These are phyloP conservation scores for Fallopia convolvulus DNA, from an alignment of 148 eudicot genomes.

Conservation along the genomic window DNA sequence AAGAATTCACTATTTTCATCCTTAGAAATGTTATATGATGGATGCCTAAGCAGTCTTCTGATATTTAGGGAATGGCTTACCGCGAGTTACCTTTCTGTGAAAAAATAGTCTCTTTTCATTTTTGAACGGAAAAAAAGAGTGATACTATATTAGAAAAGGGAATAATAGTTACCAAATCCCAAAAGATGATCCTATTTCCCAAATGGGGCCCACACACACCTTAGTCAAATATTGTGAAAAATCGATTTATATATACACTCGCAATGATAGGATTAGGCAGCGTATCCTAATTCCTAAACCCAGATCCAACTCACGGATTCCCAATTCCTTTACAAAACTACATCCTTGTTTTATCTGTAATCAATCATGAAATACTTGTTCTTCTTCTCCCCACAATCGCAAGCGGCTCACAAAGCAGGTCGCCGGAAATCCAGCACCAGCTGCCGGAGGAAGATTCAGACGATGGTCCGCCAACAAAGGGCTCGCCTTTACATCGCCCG, in stretches of 20 bases:
- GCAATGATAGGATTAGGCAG: background rate
- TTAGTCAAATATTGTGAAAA: background rate
- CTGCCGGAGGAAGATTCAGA: conserved; percentile 30
- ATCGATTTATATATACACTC: background rate
- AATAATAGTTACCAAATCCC: background rate
- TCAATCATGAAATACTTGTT: conserved; percentile 1
- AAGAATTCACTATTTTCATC: no score
- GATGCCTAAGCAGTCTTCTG: no score
- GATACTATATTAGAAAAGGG: no score
- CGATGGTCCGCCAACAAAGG: conserved; percentile 44
- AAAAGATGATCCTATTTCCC: background rate
- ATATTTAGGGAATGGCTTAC: no score
- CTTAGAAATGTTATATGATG: no score
- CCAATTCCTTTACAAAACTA: no score
- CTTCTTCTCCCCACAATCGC: background rate
- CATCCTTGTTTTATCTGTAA: background rate
- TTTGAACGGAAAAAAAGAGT: background rate
- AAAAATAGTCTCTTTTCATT: no score
- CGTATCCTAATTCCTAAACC: background rate
- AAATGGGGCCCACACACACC: background rate
- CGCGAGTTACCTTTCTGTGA: no score
- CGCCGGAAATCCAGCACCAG: conserved; percentile 25
- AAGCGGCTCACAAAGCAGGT: background rate
- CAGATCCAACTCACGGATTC: background rate
- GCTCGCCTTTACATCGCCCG: conserved; percentile 56